These are phyloP conservation scores for Jaltomata sinuosa DNA, from an alignment of 257 asterid species.

Conservation along the genomic window DNA sequence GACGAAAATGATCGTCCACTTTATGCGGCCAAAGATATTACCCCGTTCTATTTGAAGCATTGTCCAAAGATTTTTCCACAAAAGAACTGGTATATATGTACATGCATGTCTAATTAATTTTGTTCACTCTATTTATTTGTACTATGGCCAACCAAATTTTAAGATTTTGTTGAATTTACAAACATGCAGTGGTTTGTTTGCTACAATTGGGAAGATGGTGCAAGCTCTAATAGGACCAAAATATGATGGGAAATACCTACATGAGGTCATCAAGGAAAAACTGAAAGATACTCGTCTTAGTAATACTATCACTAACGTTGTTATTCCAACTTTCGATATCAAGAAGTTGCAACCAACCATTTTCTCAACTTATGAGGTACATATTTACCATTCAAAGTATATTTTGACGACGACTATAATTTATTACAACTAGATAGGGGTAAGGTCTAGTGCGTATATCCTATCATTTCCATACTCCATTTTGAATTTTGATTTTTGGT, in stretches of 20 bases:
- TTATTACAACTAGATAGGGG: neutral
- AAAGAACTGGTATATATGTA: neutral
- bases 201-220: neutral
- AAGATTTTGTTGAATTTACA: neutral
- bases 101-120: neutral
- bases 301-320: constrained; percentile 35
- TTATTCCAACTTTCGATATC: constrained; percentile 49
- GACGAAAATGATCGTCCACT: constrained; percentile 34
- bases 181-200: constrained; percentile 21
- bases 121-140: neutral
- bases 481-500: neutral
- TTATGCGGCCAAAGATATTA: constrained; percentile 45
- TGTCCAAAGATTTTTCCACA: constrained; percentile 35
- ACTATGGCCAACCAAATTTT: neutral
- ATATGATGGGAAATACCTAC: constrained; percentile 37
- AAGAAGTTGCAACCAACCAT: constrained; percentile 31
- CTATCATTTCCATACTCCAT: neutral
- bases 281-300: constrained; percentile 23
- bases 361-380: constrained; percentile 42
- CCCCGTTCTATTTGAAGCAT: constrained; percentile 30
- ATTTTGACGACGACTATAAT: no score
- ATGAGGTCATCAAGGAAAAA: constrained; percentile 17
- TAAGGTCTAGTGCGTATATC: no score
- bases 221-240: constrained; percentile 19
- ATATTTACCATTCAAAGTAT: neutral